A percentile compares a stretch with the other conserved stretches of the same genome.
Conservation (phyloP, 2,329 filamentous ascomycete species). For the Cercospora sp. region DNA sequence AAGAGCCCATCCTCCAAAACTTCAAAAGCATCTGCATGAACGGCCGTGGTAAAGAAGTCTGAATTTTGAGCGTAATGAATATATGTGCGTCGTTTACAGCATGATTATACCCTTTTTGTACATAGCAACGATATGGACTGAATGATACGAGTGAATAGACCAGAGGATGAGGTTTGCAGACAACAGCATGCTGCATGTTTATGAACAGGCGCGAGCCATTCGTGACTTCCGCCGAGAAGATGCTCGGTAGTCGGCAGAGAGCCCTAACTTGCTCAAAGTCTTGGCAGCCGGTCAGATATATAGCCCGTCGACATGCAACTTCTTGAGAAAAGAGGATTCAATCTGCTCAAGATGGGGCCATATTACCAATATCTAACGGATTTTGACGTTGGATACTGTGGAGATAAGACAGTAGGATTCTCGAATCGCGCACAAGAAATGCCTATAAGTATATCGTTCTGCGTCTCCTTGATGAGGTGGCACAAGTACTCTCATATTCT, state of each 20-base stretch:
- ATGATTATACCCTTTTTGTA: conserved; percentile 2
- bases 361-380: neutral
- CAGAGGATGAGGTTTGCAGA: neutral
- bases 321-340: neutral
- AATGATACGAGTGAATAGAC: neutral
- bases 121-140: neutral
- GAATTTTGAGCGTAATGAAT: neutral
- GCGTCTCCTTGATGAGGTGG: neutral
- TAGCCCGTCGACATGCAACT: neutral
- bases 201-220: neutral
- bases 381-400: neutral
- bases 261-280: conserved; percentile 2
- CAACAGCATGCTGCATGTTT: neutral
- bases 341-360: neutral
- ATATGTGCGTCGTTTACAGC: neutral
- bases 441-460: neutral
- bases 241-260: neutral
- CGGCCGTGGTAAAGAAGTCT: neutral
- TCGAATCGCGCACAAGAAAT: neutral
- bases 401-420: neutral
- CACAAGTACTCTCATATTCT: neutral
- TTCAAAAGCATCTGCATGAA: neutral
- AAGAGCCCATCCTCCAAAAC: conserved; percentile 1
- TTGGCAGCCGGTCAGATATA: neutral
- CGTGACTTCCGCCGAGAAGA: no score